phyloP scores from a whole-genome alignment of 306 rosid species.

The Benincasa hispida region DNA sequence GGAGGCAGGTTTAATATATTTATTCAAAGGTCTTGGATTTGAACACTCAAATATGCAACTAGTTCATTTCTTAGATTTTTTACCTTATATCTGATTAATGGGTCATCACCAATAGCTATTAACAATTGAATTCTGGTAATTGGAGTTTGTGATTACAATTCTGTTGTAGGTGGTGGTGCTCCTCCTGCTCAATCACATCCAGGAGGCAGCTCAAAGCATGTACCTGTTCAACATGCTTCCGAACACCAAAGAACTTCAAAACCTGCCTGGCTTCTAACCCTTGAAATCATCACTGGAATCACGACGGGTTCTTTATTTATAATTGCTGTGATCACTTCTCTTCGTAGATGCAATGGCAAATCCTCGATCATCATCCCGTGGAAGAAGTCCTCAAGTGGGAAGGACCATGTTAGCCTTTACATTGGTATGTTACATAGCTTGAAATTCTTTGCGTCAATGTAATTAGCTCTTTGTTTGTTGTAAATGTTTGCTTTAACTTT shows the following conservation, averaged over 20 bases:
- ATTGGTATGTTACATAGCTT: conserved; percentile 35
- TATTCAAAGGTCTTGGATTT: not conserved
- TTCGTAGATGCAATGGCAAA: conserved; percentile 52
- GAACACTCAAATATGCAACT: not conserved
- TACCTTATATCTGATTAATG: not conserved
- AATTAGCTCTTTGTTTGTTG: not conserved
- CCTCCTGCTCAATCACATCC: conserved; percentile 50
- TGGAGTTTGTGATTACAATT: not conserved
- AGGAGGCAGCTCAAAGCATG: conserved; percentile 24
- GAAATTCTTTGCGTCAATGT: not conserved
- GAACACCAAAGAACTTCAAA: conserved; percentile 42
- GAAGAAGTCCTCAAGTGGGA: conserved; percentile 77
- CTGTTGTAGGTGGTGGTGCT: conserved; percentile 38
- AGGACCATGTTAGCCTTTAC: conserved; percentile 45
- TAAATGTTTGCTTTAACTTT: conserved; percentile 13
- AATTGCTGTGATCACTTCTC: conserved; percentile 49
- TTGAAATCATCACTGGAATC: conserved; percentile 74
- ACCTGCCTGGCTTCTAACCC: conserved; percentile 81
- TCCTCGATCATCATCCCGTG: conserved; percentile 77
- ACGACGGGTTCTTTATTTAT: conserved; percentile 57
- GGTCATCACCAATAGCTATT: not conserved
- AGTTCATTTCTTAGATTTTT: not conserved
- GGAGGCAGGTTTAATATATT: not conserved
- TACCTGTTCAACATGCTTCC: conserved; percentile 17
- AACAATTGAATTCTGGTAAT: not conserved